A percentile compares a stretch with the other conserved stretches of the same genome.
Conservation (phyloP, 2,329 filamentous ascomycete genomes). For the Sarocladium oryzae region DNA sequence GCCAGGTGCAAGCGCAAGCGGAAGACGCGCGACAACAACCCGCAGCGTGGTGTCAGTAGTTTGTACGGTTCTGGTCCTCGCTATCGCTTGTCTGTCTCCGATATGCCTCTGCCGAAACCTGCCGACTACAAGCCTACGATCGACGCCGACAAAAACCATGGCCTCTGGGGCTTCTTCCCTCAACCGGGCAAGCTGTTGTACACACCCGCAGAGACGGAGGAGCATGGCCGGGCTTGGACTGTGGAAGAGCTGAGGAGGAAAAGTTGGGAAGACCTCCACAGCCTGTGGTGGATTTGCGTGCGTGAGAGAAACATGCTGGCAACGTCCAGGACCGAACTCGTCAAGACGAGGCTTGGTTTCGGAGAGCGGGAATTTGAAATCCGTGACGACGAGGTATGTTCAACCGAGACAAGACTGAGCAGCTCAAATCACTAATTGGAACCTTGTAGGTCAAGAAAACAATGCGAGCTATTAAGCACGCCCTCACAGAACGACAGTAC, state of each 20-base stretch:
- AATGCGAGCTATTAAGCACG: slow-evolving; percentile 76
- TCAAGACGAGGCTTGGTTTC: slow-evolving; percentile 62
- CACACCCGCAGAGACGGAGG: slow-evolving; percentile 62
- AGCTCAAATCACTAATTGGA: not conserved
- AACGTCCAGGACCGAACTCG: slow-evolving; percentile 67
- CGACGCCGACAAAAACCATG: slow-evolving; percentile 66
- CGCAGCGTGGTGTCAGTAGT: slow-evolving; percentile 72
- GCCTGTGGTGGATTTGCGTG: slow-evolving; percentile 88
- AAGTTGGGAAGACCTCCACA: slow-evolving; percentile 89
- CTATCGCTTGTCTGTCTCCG: slow-evolving; percentile 66
- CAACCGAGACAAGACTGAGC: not conserved
- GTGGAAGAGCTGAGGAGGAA: slow-evolving; percentile 81
- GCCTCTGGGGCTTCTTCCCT: slow-evolving; percentile 89
- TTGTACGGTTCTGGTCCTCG: slow-evolving; percentile 71
- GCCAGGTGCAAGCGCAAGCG: slow-evolving; percentile 39
- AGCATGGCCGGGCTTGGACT: slow-evolving; percentile 77
- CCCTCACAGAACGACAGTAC: slow-evolving; percentile 82
- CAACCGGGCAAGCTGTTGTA: slow-evolving; percentile 60
- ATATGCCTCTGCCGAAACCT: slow-evolving; percentile 67
- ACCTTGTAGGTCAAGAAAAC: slow-evolving; percentile 63
- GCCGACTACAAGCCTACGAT: slow-evolving; percentile 54
- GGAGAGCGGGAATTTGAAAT: slow-evolving; percentile 61
- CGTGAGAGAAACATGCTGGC: slow-evolving; percentile 84
- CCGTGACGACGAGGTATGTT: slow-evolving; percentile 61
- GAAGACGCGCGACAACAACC: slow-evolving; percentile 62